Evolutionary conservation across 1,284 basidiomycete species (phyloP).

Genomic region (Rhodotorula sp.): DNA sequence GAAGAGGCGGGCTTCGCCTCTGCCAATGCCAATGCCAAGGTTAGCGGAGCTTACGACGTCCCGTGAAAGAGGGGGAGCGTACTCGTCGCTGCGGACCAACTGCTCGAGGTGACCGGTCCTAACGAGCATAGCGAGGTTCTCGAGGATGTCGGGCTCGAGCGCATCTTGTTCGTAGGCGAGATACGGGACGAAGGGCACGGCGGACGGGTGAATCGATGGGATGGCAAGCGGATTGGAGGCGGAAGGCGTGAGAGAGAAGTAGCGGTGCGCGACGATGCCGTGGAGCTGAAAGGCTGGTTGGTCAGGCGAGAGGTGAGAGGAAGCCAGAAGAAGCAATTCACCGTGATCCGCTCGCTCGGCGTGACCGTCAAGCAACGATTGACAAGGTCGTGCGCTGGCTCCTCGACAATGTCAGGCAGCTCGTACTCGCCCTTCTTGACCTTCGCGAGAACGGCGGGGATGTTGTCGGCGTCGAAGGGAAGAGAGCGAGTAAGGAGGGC

Average conservation of each 20-base stretch:
- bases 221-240: neutral
- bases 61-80: neutral
- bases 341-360: conserved; percentile 40
- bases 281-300: neutral
- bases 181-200: neutral
- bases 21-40: too few species aligned
- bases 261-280: conserved; percentile 5
- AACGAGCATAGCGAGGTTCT: conserved; percentile 9
- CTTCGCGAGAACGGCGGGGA: conserved; percentile 47
- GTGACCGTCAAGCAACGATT: conserved; percentile 47
- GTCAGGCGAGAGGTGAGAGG: neutral
- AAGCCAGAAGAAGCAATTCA: neutral
- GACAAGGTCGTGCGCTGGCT: conserved; percentile 46
- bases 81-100: neutral
- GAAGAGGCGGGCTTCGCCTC: conserved; percentile 6
- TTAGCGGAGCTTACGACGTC: too few species aligned
- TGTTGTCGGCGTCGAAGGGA: conserved; percentile 51
- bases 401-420: conserved; percentile 45
- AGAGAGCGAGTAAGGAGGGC: conserved; percentile 46
- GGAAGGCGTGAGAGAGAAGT: neutral
- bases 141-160: conserved; percentile 13
- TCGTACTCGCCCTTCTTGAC: conserved; percentile 46
- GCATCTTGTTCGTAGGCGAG: neutral
- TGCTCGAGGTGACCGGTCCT: neutral
- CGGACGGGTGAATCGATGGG: neutral